Percentiles rank a stretch among this genome's conserved stretches.
Evolutionary conservation across 164 flowering plant genomes (phyloP).

Genomic region (Macadamia tetraphylla): DNA sequence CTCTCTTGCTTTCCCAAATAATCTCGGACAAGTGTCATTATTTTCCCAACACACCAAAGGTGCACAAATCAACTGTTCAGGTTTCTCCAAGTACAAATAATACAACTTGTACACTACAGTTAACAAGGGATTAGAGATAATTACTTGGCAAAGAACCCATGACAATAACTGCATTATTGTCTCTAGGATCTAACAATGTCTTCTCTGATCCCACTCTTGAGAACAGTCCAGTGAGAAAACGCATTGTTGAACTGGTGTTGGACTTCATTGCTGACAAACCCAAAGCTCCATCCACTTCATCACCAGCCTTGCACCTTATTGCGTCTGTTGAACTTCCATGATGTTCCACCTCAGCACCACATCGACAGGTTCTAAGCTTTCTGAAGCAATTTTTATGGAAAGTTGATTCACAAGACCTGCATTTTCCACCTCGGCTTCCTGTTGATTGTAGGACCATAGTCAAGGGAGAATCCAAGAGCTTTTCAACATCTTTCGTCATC

Average conservation of each 20-base stretch:
- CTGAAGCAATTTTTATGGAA: constrained; percentile 67
- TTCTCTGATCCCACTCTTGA: constrained; percentile 35
- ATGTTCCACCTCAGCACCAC: constrained; percentile 33
- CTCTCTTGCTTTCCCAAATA: neutral
- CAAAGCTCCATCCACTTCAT: constrained; percentile 19
- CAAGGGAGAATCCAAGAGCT: neutral
- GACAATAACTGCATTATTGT: constrained; percentile 44
- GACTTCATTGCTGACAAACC: constrained; percentile 19
- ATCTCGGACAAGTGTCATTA: neutral
- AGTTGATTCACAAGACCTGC: constrained; percentile 52
- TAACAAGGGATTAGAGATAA: constrained; percentile 33
- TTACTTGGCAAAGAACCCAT: constrained; percentile 85
- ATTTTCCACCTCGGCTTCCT: constrained; percentile 72
- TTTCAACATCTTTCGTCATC: neutral
- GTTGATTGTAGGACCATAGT: constrained; percentile 9
- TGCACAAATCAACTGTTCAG: constrained; percentile 5
- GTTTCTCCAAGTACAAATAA: constrained; percentile 1
- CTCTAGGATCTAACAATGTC: constrained; percentile 18
- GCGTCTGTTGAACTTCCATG: constrained; percentile 5
- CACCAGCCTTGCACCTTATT: constrained; percentile 1
- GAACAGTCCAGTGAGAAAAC: constrained; percentile 56
- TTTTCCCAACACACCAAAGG: constrained; percentile 1
- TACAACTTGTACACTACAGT: constrained; percentile 9
- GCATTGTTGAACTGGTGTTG: constrained; percentile 25
- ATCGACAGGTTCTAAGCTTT: constrained; percentile 53